Evolutionary conservation across 2,329 filamentous ascomycete species (phyloP).

Genomic region (Metarhizium guizhouense): DNA sequence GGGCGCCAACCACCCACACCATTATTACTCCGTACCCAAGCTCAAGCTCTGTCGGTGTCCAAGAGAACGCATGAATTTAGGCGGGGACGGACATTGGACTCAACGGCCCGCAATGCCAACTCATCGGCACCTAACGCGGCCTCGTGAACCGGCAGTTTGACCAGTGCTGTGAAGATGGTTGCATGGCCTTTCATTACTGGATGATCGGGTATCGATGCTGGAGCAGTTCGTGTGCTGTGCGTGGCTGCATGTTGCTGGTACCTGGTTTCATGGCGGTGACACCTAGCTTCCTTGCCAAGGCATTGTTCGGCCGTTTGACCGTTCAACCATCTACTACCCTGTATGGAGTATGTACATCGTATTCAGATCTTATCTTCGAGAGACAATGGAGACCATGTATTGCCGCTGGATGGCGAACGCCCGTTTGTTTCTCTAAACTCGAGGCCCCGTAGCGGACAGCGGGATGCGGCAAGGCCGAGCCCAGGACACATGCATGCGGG

Average conservation of each 20-base stretch:
- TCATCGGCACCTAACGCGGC: conserved; percentile 1
- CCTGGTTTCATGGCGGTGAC: neutral
- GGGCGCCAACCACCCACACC: neutral
- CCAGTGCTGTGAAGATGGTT: neutral
- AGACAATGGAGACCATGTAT: neutral
- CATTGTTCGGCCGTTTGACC: neutral
- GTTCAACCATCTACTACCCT: no score
- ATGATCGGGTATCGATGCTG: neutral
- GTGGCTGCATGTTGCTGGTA: neutral
- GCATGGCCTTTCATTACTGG: neutral
- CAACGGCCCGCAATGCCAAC: conserved; percentile 1
- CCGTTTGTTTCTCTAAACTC: no score
- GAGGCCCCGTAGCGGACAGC: no score
- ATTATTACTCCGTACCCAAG: neutral
- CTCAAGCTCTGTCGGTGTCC: neutral
- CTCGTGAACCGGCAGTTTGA: neutral
- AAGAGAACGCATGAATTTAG: neutral
- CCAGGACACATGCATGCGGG: no score
- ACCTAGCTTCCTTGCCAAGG: neutral
- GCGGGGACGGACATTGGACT: neutral
- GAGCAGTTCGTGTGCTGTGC: neutral
- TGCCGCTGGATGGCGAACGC: no score
- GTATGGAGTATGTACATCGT: neutral
- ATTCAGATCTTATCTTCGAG: neutral
- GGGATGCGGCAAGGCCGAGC: no score